Conservation (phyloP, 805 yeast species). For the Metschnikowia colocasiae region DNA sequence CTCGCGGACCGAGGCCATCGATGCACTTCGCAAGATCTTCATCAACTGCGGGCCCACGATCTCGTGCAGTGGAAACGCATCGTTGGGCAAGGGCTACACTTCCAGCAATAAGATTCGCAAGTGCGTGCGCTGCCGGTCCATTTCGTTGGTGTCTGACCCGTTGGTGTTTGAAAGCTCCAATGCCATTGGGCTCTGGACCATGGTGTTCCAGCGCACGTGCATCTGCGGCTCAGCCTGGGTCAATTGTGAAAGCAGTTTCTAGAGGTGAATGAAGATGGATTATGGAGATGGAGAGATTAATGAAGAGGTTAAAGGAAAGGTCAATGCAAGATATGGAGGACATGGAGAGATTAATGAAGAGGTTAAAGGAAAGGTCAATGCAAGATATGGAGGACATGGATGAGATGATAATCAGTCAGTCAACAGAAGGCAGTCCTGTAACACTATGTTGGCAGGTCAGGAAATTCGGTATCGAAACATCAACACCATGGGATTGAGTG, state of each 20-base stretch:
- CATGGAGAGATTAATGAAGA: too few relatives aligned
- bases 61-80: constrained; percentile 12
- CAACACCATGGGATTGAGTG: too few relatives aligned
- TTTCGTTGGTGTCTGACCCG: constrained; percentile 41
- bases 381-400: too few relatives aligned
- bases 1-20: constrained; percentile 27
- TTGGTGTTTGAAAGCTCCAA: constrained; percentile 31
- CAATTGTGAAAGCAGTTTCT: constrained; percentile 21
- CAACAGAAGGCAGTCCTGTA: too few relatives aligned
- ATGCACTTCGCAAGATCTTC: constrained; percentile 36
- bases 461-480: too few relatives aligned
- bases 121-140: constrained; percentile 41
- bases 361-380: too few relatives aligned
- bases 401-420: too few relatives aligned
- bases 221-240: constrained; percentile 80
- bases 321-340: too few relatives aligned
- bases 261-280: not conserved
- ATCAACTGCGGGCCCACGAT: constrained; percentile 19
- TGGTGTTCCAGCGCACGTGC: constrained; percentile 69
- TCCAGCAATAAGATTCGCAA: constrained; percentile 25
- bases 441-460: too few relatives aligned
- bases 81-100: constrained; percentile 13
- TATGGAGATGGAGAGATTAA: too few relatives aligned
- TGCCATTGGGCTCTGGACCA: constrained; percentile 48
- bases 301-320: too few relatives aligned